phyloP scores from a whole-genome alignment of 164 flowering plant genomes.

The Magnolia changhungtana region DNA sequence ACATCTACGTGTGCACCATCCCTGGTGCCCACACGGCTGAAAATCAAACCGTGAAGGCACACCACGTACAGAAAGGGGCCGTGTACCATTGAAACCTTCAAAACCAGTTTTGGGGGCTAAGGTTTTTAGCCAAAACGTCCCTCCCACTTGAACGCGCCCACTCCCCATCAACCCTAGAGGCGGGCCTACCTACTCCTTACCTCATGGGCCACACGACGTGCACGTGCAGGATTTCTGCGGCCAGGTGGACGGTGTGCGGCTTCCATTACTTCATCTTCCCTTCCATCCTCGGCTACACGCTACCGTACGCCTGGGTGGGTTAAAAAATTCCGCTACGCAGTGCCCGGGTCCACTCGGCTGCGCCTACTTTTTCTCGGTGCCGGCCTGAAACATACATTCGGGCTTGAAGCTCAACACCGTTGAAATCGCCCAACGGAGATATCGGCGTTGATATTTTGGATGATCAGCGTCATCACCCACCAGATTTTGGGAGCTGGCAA shows the following conservation, averaged over 20 bases:
- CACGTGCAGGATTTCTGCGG: conserved; percentile 81
- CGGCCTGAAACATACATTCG: conserved; percentile 62
- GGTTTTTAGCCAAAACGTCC: too few species aligned
- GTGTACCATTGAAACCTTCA: too few species aligned
- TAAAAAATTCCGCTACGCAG: conserved; percentile 57
- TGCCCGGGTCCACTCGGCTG: conserved; percentile 87
- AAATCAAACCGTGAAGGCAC: too few species aligned
- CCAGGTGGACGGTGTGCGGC: conserved; percentile 78
- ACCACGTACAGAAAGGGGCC: too few species aligned
- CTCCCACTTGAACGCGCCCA: too few species aligned
- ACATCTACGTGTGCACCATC: too few species aligned
- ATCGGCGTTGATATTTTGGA: conserved; percentile 81
- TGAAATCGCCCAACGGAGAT: conserved; percentile 82
- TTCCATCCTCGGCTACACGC: conserved; percentile 66
- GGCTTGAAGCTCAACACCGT: conserved; percentile 55
- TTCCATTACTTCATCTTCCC: conserved; percentile 97
- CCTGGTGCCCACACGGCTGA: too few species aligned
- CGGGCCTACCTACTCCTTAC: conserved; percentile 77
- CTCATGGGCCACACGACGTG: conserved; percentile 71
- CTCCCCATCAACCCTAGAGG: conserved; percentile 60
- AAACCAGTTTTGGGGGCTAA: too few species aligned
- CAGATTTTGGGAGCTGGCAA: conserved; percentile 91
- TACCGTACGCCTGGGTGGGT: conserved; percentile 98
- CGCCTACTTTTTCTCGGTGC: conserved; percentile 76
- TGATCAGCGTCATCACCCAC: conserved; percentile 79